Evolutionary conservation across 2,329 filamentous ascomycete species (phyloP).

Genomic region (Rutstroemia sydowiana): DNA sequence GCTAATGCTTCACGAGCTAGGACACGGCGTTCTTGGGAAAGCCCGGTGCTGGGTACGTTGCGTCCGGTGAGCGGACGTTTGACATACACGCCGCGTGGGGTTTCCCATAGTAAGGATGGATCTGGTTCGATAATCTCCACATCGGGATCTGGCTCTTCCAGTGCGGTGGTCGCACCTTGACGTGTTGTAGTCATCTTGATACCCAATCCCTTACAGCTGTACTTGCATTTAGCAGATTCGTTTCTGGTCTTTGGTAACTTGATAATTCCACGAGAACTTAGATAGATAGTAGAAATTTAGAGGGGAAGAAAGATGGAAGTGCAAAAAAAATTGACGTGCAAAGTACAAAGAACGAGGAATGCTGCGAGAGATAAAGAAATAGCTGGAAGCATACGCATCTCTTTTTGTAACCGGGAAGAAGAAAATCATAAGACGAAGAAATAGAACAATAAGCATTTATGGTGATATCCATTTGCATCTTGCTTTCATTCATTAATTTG

Average conservation of each 20-base stretch:
- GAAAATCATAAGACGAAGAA: neutral
- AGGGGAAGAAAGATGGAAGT: neutral
- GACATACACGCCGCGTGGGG: too few relatives aligned
- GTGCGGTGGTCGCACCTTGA: too few relatives aligned
- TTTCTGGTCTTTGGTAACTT: too few relatives aligned
- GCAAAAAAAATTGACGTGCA: neutral
- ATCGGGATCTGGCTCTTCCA: too few relatives aligned
- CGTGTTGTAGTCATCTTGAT: too few relatives aligned
- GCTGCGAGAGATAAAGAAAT: neutral
- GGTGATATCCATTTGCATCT: neutral
- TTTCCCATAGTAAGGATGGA: neutral
- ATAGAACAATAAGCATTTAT: neutral
- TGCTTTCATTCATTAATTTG: neutral
- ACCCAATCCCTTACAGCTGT: too few relatives aligned
- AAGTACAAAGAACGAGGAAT: conserved; percentile 8
- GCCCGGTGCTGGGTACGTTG: neutral
- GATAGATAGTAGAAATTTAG: neutral
- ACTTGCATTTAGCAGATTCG: too few relatives aligned
- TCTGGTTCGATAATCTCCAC: too few relatives aligned
- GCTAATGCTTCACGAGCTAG: neutral
- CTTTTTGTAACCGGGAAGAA: too few relatives aligned
- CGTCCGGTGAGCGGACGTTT: neutral
- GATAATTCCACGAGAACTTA: too few relatives aligned
- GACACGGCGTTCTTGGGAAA: neutral
- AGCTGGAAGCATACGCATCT: conserved; percentile 4